A percentile compares a stretch with the other conserved stretches of the same genome.
Conservation (phyloP, 1,284 basidiomycete genomes). For the Trichosporon faecale region DNA sequence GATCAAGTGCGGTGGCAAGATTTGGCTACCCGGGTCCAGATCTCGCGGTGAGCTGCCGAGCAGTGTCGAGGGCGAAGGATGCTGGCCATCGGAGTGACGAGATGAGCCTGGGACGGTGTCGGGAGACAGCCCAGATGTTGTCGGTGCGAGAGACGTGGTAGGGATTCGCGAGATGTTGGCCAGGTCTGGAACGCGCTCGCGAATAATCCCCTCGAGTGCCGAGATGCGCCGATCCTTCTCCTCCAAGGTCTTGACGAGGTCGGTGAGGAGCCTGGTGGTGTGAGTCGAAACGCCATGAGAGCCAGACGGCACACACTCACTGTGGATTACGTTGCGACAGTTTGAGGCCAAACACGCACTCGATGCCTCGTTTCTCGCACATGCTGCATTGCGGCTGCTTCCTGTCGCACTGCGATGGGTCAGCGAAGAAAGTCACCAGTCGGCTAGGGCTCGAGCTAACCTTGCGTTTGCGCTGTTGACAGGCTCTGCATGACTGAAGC, state of each 20-base stretch:
- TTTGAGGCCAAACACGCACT: constrained; percentile 21
- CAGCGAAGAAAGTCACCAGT: background rate
- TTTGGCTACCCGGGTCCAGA: background rate
- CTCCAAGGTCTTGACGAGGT: background rate
- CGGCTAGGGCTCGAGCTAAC: constrained; percentile 1
- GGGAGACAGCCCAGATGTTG: background rate
- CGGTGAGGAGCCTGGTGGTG: background rate
- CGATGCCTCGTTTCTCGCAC: constrained; percentile 18
- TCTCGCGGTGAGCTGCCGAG: background rate
- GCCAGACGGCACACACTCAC: no score
- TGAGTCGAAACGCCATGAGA: background rate
- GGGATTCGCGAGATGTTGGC: background rate
- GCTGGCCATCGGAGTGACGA: background rate
- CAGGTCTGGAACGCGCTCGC: background rate
- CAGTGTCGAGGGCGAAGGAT: background rate
- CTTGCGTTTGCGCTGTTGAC: constrained; percentile 23
- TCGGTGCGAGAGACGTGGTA: background rate
- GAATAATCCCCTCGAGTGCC: constrained; percentile 2
- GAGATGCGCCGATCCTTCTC: constrained; percentile 4
- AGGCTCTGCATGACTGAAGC: constrained; percentile 19
- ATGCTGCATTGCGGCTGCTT: constrained; percentile 17
- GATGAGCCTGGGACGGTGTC: background rate
- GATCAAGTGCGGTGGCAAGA: background rate
- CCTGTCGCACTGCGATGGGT: constrained; percentile 14
- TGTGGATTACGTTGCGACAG: background rate